Evolutionary conservation across 208 protist species (phyloP).

Genomic region (Phytomonas sp.): DNA sequence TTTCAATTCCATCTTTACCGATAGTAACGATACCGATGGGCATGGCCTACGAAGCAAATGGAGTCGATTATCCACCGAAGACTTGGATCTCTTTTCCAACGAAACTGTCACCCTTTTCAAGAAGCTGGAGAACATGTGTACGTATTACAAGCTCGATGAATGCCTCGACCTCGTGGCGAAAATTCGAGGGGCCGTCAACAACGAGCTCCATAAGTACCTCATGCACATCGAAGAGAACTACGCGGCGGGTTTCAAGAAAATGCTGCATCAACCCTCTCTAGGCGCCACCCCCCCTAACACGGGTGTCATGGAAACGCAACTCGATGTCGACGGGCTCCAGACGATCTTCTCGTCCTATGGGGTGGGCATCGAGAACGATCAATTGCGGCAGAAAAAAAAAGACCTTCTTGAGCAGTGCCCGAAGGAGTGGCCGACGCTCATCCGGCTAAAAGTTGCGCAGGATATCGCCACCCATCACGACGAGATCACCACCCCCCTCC

Average conservation of each 20-base stretch:
- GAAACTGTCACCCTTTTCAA: constrained; percentile 47
- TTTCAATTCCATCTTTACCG: not conserved
- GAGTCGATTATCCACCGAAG: not conserved
- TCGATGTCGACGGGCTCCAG: not conserved
- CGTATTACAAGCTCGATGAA: constrained; percentile 16
- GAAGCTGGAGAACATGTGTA: constrained; percentile 39
- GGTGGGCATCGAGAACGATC: not conserved
- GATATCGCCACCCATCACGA: constrained; percentile 9
- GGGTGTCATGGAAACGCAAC: not conserved
- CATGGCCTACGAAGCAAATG: not conserved
- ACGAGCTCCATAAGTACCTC: constrained; percentile 55
- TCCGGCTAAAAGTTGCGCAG: constrained; percentile 11
- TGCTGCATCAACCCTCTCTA: constrained; percentile 18
- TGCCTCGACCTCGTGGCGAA: constrained; percentile 36
- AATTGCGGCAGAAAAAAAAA: not conserved
- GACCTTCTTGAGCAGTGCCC: constrained; percentile 14
- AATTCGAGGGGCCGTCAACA: constrained; percentile 50
- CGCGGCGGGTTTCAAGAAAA: constrained; percentile 52
- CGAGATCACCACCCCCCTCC: not conserved
- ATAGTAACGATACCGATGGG: not conserved
- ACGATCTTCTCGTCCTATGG: not conserved
- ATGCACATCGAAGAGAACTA: constrained; percentile 67
- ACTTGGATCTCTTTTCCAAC: constrained; percentile 64
- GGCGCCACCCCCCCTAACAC: not conserved
- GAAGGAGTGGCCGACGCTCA: constrained; percentile 15